phyloP scores from a whole-genome alignment of 225 moss, liverwort and hornwort species.

The Neckera pumila region DNA sequence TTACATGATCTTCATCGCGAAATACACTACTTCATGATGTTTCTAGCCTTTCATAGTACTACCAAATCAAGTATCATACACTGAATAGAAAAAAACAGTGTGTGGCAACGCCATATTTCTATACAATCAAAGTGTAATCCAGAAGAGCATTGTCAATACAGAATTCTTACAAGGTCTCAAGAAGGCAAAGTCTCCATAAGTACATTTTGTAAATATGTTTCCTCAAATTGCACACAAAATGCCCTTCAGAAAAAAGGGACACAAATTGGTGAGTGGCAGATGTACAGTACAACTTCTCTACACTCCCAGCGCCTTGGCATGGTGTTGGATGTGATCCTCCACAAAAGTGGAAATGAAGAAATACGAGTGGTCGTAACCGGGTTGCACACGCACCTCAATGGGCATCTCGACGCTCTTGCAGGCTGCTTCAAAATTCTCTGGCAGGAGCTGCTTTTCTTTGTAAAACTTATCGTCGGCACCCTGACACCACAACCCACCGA shows the following conservation, averaged over 20 bases:
- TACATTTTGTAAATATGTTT: background rate
- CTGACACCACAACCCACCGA: slow-evolving; percentile 12
- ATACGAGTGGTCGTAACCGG: slow-evolving; percentile 84
- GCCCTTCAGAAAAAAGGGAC: background rate
- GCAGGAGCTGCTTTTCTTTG: slow-evolving; percentile 52
- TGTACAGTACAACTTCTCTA: background rate
- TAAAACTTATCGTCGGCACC: slow-evolving; percentile 63
- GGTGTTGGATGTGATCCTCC: slow-evolving; percentile 60
- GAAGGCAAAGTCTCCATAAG: background rate
- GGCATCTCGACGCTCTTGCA: slow-evolving; percentile 43
- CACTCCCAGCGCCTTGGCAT: slow-evolving; percentile 50
- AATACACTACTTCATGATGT: background rate
- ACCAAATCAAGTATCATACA: background rate
- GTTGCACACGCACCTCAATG: slow-evolving; percentile 46
- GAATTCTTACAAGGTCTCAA: background rate
- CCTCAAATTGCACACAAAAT: background rate
- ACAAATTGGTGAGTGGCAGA: background rate
- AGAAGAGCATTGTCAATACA: background rate
- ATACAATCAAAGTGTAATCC: background rate
- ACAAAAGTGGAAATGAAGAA: slow-evolving; percentile 76
- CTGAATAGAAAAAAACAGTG: background rate
- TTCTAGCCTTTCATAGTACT: background rate
- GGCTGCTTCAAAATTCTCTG: slow-evolving; percentile 61
- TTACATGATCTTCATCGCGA: background rate
- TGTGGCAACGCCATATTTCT: background rate